Base-by-base conservation (phyloP, 2,329 filamentous ascomycete genomes). In the Aspergillus pseudotamarii region DNA sequence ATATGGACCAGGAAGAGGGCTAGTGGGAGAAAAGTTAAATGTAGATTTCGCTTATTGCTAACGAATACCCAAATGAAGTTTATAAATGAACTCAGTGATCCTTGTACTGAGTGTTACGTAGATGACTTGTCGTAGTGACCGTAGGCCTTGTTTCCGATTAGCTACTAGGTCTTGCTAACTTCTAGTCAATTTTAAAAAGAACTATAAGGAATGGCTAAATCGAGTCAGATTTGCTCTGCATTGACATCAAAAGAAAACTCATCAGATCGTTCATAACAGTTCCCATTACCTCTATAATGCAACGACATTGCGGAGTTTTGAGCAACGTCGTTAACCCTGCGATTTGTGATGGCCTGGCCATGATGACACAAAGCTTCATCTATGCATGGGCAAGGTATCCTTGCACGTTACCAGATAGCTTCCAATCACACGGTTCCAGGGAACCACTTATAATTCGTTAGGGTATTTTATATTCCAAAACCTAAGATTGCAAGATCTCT, bases 1-100 rank as follows among this genome's bases (percentile, higher is more conserved):
- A 88, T 57, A 93, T 93, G 91, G 91, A 94, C 76, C 82, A 84
- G 51, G 91, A 93, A 70, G 90, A 94, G 76, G 88, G 89, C 68
- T 92, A 51, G 28, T 19, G 16, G 48, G 64, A 34, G 21, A 19
- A 55, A 26, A 56, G 30, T 59, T 28, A 34, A 32, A n/a, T 51
- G 2, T 51, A 51, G 48, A n/a, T 51, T 14, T 51, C n/a, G 14
- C 19, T 32, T 51, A 51, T 32, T 34, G 48, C 28, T 51, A 16
- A 51, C 28, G 48, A 51, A 51, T 51, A 51, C 48, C 48, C 48
- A n/a, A 51, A 51, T 32, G 48, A 51, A 51, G 28, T 32, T 51
- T 30, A n/a, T 32, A 30, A 16, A 41, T 9, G 14, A 41, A 6
- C 10, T 3, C 16, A 8, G 12, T 26, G 26, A 26, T 9, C 45